These are phyloP conservation scores for Erysimum cheiri DNA, from an alignment of 441 rosid genomes.

Conservation along the genomic window DNA sequence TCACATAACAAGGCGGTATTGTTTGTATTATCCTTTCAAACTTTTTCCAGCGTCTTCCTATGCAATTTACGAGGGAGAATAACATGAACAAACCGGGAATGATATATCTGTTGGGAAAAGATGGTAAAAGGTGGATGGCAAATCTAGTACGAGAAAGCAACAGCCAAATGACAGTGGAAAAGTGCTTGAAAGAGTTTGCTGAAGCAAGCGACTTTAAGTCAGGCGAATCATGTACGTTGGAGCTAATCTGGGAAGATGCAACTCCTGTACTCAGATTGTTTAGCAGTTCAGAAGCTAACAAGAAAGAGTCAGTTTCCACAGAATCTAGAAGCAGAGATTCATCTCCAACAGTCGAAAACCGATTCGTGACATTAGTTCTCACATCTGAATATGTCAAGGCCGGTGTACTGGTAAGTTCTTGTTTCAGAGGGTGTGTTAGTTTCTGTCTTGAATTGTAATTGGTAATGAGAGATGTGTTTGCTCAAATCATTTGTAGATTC, in stretches of 20 bases:
- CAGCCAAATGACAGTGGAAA: too few relatives aligned
- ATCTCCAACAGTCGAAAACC: conserved; percentile 1
- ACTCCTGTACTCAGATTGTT: conserved; percentile 20
- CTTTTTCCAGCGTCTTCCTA: too few relatives aligned
- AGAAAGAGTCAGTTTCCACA: neutral
- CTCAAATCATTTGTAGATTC: conserved; percentile 1
- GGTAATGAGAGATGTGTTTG: neutral
- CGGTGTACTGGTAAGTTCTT: conserved; percentile 26
- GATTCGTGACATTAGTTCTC: neutral
- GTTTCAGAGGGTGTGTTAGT: neutral
- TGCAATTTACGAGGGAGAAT: too few relatives aligned
- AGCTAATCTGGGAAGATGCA: conserved; percentile 4
- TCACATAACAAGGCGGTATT: too few relatives aligned
- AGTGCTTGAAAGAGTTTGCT: conserved; percentile 6
- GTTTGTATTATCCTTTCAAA: too few relatives aligned
- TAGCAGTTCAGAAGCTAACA: neutral
- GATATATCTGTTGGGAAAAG: too few relatives aligned
- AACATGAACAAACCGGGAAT: too few relatives aligned
- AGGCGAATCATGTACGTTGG: conserved; percentile 3
- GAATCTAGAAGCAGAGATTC: conserved; percentile 5
- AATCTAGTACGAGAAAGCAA: too few relatives aligned
- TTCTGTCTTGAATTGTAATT: neutral
- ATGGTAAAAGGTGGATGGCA: too few relatives aligned
- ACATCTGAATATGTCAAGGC: too few relatives aligned
- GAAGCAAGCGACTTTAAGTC: neutral